Evolutionary conservation across 768 basidiomycete species (phyloP).

Genomic region (Lentinus tigrinus): DNA sequence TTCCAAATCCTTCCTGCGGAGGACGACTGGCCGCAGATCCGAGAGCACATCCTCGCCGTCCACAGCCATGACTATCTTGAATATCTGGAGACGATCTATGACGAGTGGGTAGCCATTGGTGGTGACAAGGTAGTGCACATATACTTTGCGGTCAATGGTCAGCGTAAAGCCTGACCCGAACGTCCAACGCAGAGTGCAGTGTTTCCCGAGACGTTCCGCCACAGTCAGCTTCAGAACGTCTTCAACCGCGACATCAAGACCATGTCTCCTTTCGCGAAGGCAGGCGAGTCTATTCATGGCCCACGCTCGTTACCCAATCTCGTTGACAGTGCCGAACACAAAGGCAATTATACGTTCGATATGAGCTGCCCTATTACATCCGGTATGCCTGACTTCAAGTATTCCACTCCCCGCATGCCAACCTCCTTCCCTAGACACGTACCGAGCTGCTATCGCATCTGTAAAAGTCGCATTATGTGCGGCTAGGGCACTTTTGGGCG

Average conservation of each 20-base stretch:
- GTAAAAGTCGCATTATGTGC: constrained; percentile 28
- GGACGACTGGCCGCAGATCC: constrained; percentile 4
- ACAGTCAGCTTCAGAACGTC: constrained; percentile 18
- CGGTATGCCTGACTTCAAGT: constrained; percentile 14
- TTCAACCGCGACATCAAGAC: not conserved
- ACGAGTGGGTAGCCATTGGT: constrained; percentile 28
- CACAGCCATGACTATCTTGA: constrained; percentile 27
- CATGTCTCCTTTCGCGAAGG: constrained; percentile 23
- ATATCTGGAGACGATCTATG: constrained; percentile 30
- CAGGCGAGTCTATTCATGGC: constrained; percentile 15
- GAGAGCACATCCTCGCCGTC: constrained; percentile 19
- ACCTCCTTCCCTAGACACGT: constrained; percentile 26
- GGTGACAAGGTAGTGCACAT: constrained; percentile 22
- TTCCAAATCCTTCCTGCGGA: constrained; percentile 15
- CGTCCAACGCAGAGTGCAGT: constrained; percentile 30
- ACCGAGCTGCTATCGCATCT: constrained; percentile 28
- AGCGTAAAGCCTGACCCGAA: no score
- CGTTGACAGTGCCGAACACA: not conserved
- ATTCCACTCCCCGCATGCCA: not conserved
- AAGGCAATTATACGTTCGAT: constrained; percentile 33
- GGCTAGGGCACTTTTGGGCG: constrained; percentile 12
- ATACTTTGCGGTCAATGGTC: no score
- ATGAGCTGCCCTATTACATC: constrained; percentile 32
- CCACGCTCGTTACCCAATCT: not conserved
- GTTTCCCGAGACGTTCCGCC: constrained; percentile 32